Conservation (phyloP, 2,329 filamentous ascomycete genomes). For the Phoma herbarum region DNA sequence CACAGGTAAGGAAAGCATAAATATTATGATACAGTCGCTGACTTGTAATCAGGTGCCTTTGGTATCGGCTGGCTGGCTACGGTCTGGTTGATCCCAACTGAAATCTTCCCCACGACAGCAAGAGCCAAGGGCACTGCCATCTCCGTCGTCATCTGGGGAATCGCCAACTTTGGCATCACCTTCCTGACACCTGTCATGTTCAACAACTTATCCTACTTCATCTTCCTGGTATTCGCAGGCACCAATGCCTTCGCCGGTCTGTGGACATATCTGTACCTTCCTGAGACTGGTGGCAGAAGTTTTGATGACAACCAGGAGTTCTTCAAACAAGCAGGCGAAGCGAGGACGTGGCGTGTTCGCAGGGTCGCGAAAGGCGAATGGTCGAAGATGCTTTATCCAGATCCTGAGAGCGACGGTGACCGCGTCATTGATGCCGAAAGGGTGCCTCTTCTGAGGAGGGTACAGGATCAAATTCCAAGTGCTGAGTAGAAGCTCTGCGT, state of each 20-base stretch:
- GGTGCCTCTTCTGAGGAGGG: slow-evolving; percentile 55
- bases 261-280: slow-evolving; percentile 63
- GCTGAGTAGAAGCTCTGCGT: slow-evolving; percentile 26
- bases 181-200: slow-evolving; percentile 67
- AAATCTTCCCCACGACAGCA: slow-evolving; percentile 65
- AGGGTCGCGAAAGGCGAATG: slow-evolving; percentile 64
- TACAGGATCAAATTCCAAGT: slow-evolving; percentile 55
- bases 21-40: neutral
- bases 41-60: slow-evolving; percentile 57
- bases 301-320: slow-evolving; percentile 70
- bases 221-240: slow-evolving; percentile 65
- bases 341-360: slow-evolving; percentile 62
- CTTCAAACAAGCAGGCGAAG: slow-evolving; percentile 62
- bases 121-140: slow-evolving; percentile 65
- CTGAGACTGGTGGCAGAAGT: slow-evolving; percentile 65
- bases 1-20: slow-evolving; percentile 46
- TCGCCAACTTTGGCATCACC: slow-evolving; percentile 67
- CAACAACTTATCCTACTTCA: slow-evolving; percentile 66
- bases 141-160: slow-evolving; percentile 64
- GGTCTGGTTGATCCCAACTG: slow-evolving; percentile 67
- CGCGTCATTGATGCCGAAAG: slow-evolving; percentile 53
- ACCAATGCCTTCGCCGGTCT: slow-evolving; percentile 64
- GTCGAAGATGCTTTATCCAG: slow-evolving; percentile 54
- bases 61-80: slow-evolving; percentile 69
- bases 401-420: slow-evolving; percentile 46